Evolutionary conservation across 805 yeast genomes (phyloP), one percentile per base, ranked within the genome.

Genomic region (Blastobotrys parvus): DNA sequence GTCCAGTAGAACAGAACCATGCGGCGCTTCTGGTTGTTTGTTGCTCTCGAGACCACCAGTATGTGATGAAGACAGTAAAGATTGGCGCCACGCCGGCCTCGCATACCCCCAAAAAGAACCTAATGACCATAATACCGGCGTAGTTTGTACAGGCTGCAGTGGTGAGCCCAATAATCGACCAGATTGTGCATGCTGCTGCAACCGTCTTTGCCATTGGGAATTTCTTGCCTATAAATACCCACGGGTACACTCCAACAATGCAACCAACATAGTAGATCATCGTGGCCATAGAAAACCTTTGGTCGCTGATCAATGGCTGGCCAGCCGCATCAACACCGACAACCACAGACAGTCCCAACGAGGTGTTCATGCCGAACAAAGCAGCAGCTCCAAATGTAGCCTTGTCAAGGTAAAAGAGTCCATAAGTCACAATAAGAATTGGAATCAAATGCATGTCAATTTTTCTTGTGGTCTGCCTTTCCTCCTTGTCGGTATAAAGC

Each of bases 381-480:
- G 74, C 64, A 7, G 81, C 80, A 50, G 75, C 77, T 1, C 66
- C 50, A 38, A 78, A 56, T 53, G 77, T 76, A 38, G 67, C 68
- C 49, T 83, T 62, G 57, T 77, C 82, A 44, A 75, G 57, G 50
- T 76, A 75, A 41, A 77, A 63, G 5, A 77, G 76, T 34, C 72
- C 62, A 54, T 77, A 77, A 71, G 77, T 67, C 39, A 77, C 45
- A 44, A 74, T 72, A 0, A 80, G 78, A 62, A 78, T 65, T 17
- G 75, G 59, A 4, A 78, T 63, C 17, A 78, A 80, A 38, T 67
- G 58, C 62, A 64, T 65, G 45, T 80, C 82, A 38, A 74, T 62
- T 50, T 74, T 77, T 53, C 76, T 54, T 3, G 69, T 54, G 3
- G 77, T 54, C 29, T 59, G 65, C 20, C 58, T 37, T 35, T 57